Conservation (phyloP, 2,329 filamentous ascomycete genomes). For the Immersiporthe knoxdaviesiana region DNA sequence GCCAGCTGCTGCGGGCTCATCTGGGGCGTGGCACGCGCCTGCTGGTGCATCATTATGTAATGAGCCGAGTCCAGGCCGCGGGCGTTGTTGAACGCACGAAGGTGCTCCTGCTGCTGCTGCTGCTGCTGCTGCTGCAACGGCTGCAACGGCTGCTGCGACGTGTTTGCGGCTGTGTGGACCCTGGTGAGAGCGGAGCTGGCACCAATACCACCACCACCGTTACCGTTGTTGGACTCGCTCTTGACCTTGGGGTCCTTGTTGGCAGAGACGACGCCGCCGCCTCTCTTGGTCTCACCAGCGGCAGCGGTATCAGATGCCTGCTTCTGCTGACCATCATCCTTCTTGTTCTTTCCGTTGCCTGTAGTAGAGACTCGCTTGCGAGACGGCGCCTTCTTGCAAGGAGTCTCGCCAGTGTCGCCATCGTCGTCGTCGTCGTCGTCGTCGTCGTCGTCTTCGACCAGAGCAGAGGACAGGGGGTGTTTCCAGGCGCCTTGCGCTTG, state of each 20-base stretch:
- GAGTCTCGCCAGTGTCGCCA: slow-evolving; percentile 8
- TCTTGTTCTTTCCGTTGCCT: neutral
- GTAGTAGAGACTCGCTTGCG: slow-evolving; percentile 11
- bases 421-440: neutral
- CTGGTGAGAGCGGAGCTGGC: neutral
- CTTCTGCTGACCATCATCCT: neutral
- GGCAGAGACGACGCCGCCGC: neutral
- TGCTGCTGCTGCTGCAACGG: slow-evolving; percentile 5
- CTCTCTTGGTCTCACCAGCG: neutral
- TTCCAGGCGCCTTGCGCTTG: slow-evolving; percentile 7
- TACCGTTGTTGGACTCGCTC: neutral
- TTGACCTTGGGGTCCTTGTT: neutral
- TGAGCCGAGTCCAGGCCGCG: neutral
- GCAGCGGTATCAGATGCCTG: neutral
- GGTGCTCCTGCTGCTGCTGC: neutral
- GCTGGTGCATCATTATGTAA: neutral
- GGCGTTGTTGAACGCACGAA: neutral
- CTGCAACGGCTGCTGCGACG: too few species aligned
- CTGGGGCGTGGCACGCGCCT: neutral
- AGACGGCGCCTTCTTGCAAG: slow-evolving; percentile 1
- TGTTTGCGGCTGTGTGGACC: neutral
- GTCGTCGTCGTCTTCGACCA: neutral
- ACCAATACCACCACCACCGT: too few species aligned
- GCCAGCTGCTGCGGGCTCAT: slow-evolving; percentile 6
- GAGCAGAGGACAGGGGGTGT: neutral